Evolutionary conservation across 2,329 filamentous ascomycete genomes (phyloP).

Genomic region (Fusarium aywerte): DNA sequence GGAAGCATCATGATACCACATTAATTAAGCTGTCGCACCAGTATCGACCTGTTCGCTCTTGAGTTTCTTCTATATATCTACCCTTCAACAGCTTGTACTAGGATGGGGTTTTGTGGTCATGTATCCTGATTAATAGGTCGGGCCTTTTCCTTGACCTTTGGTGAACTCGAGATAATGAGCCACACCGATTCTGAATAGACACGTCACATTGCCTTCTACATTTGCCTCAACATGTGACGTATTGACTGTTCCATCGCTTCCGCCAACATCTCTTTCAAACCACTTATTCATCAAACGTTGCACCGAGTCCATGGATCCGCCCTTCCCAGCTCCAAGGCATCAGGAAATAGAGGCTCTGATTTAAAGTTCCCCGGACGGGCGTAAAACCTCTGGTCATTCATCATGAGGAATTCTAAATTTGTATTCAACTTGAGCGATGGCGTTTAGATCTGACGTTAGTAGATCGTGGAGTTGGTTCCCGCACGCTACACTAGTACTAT

Average conservation of each 20-base stretch:
- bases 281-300: not conserved
- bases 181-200: conserved; percentile 29
- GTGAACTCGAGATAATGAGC: conserved; percentile 30
- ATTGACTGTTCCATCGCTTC: not conserved
- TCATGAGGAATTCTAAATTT: not conserved
- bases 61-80: not conserved
- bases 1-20: conserved; percentile 36
- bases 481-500: not conserved
- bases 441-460: not conserved
- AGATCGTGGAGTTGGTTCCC: conserved; percentile 1
- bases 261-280: not conserved
- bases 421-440: conserved; percentile 19
- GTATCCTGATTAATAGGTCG: conserved; percentile 43
- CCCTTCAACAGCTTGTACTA: not conserved
- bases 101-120: conserved; percentile 29
- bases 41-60: not conserved
- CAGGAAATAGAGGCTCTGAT: not conserved
- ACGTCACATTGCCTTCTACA: conserved; percentile 2
- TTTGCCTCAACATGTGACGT: conserved; percentile 6
- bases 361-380: conserved; percentile 5
- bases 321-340: not conserved
- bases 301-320: conserved; percentile 7
- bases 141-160: conserved; percentile 10
- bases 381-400: not conserved
- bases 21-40: not conserved